phyloP scores from a whole-genome alignment of 108 stramenopile genomes.

The Stephanodiscus triporus region DNA sequence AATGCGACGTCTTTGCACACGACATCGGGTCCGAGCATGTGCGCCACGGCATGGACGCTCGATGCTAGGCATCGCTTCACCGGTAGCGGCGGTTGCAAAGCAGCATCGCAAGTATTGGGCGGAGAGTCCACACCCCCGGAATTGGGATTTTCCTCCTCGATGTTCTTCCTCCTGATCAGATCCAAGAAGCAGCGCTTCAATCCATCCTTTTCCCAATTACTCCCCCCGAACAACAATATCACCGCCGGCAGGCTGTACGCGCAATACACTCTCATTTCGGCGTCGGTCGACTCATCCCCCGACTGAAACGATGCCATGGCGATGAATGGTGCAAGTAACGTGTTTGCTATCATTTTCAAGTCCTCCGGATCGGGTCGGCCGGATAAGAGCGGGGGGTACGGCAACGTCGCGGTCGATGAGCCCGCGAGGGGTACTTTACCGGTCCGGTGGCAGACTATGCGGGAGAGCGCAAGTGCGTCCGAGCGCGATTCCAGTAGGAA shows the following conservation, averaged over 20 bases:
- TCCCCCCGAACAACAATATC: conserved; percentile 80
- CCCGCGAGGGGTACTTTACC: conserved; percentile 29
- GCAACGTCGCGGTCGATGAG: conserved; percentile 9
- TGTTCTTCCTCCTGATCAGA: conserved; percentile 59
- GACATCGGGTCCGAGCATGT: conserved; percentile 76
- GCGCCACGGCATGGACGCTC: conserved; percentile 92
- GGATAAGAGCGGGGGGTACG: conserved; percentile 34
- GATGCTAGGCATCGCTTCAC: conserved; percentile 91
- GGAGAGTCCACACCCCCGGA: conserved; percentile 1
- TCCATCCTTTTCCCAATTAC: conserved; percentile 80
- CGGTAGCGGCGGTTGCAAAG: conserved; percentile 65
- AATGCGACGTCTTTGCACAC: conserved; percentile 43
- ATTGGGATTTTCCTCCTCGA: conserved; percentile 21
- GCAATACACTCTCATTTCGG: conserved; percentile 94
- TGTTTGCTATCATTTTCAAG: conserved; percentile 56
- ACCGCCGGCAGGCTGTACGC: conserved; percentile 98
- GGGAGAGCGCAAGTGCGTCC: conserved; percentile 45
- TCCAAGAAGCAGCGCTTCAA: conserved; percentile 82
- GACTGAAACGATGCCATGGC: conserved; percentile 78
- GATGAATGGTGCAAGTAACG: conserved; percentile 82
- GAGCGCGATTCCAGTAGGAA: conserved; percentile 49
- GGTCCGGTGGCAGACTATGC: conserved; percentile 44
- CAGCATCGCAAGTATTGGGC: neutral
- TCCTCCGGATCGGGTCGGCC: conserved; percentile 67
- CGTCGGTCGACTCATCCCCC: conserved; percentile 84